phyloP scores from a whole-genome alignment of 1,284 basidiomycete species.

The Cryptococcus sp. region DNA sequence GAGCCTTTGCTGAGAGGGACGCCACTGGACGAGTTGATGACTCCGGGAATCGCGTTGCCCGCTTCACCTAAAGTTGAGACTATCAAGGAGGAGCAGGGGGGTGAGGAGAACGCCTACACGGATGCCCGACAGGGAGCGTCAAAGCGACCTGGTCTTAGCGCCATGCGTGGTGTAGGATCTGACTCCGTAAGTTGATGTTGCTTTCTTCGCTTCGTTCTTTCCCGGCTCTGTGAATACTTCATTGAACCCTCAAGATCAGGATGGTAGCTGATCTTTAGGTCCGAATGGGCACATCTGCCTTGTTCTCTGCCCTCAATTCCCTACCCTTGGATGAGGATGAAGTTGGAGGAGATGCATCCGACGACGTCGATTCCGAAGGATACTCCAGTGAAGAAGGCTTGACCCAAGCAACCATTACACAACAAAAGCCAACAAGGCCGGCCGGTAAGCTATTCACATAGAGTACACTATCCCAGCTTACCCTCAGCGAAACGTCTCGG shows the following conservation, averaged over 20 bases:
- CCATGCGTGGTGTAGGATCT: conserved; percentile 21
- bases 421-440: not conserved
- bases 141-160: conserved; percentile 20
- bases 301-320: conserved; percentile 42
- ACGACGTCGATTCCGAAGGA: not conserved
- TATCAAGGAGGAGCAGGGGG: not conserved
- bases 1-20: conserved; percentile 24
- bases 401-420: conserved; percentile 9
- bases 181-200: conserved; percentile 24
- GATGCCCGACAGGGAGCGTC: not conserved
- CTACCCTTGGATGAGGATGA: conserved; percentile 37
- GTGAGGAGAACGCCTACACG: not conserved
- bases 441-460: not conserved
- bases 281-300: conserved; percentile 43
- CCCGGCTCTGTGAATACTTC: not conserved
- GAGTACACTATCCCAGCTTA: not conserved
- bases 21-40: conserved; percentile 27
- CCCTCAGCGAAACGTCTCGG: conserved; percentile 25
- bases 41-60: conserved; percentile 16
- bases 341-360: conserved; percentile 2
- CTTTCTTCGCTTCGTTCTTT: not conserved
- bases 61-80: not conserved
- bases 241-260: too few relatives aligned
- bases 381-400: conserved; percentile 3
- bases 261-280: conserved; percentile 20